Evolutionary conservation across 345 rosid species (phyloP).

Genomic region (Populus davidiana): DNA sequence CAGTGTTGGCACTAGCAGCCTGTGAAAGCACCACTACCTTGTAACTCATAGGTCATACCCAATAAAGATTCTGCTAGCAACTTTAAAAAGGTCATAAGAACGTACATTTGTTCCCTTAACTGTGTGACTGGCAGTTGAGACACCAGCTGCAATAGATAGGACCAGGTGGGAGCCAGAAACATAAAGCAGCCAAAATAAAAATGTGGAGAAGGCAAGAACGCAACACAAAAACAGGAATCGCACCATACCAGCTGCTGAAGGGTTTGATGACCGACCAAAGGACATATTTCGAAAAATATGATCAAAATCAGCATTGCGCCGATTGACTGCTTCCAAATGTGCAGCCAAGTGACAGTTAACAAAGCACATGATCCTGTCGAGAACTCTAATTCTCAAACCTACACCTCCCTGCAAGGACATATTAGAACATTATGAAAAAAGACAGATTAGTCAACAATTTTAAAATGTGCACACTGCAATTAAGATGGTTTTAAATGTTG

Average conservation of each 20-base stretch:
- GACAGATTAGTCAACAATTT: not conserved
- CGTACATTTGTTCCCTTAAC: conserved; percentile 60
- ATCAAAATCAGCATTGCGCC: conserved; percentile 73
- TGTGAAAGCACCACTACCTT: conserved; percentile 30
- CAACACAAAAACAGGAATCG: conserved; percentile 72
- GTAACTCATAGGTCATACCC: not conserved
- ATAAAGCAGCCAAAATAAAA: conserved; percentile 82
- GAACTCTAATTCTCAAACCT: conserved; percentile 71
- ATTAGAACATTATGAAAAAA: not conserved
- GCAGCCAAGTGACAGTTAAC: conserved; percentile 87
- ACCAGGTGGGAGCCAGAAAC: conserved; percentile 76
- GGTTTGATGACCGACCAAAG: conserved; percentile 50
- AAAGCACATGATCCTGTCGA: conserved; percentile 66
- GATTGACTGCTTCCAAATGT: conserved; percentile 71
- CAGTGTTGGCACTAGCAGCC: conserved; percentile 45
- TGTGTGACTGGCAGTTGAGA: conserved; percentile 59
- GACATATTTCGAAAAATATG: conserved; percentile 61
- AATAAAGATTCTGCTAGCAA: not conserved
- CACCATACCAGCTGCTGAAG: conserved; percentile 80
- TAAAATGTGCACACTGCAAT: not conserved
- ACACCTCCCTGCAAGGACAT: conserved; percentile 61
- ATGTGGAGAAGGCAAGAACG: conserved; percentile 73
- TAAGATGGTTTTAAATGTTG: not conserved
- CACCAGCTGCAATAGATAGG: conserved; percentile 84
- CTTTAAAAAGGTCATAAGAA: conserved; percentile 4